These are phyloP conservation scores for Talaromyces ruber DNA, from an alignment of 495 filamentous ascomycete genomes.

Conservation along the genomic window DNA sequence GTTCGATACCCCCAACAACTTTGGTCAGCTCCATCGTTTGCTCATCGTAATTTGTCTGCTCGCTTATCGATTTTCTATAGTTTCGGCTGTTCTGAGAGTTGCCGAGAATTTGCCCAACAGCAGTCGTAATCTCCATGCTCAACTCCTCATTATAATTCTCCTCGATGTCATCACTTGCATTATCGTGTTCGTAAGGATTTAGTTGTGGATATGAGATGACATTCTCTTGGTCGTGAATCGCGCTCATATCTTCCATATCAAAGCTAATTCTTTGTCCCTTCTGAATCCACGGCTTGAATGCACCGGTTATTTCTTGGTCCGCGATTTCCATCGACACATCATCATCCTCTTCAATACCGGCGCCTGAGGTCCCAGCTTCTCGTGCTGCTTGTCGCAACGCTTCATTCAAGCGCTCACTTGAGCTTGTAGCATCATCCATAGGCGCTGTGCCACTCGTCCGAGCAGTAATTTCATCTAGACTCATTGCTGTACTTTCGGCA, in stretches of 20 bases:
- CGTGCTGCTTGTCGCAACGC: conserved; percentile 67
- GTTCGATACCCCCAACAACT: conserved; percentile 58
- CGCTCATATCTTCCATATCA: conserved; percentile 39
- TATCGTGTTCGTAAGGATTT: conserved; percentile 5
- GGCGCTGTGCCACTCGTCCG: conserved; percentile 50
- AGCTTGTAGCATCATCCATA: conserved; percentile 45
- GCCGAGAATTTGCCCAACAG: conserved; percentile 73
- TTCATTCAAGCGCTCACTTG: conserved; percentile 62
- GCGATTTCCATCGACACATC: conserved; percentile 67
- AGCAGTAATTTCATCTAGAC: conserved; percentile 62
- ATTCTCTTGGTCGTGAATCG: conserved; percentile 54
- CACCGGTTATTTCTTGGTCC: conserved; percentile 70
- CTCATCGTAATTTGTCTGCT: conserved; percentile 42
- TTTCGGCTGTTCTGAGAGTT: conserved; percentile 24
- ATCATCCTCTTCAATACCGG: conserved; percentile 51
- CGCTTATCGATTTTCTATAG: conserved; percentile 29
- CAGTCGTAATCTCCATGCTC: conserved; percentile 80
- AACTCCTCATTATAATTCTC: conserved; percentile 47
- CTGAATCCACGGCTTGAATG: conserved; percentile 61
- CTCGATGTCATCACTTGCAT: conserved; percentile 19
- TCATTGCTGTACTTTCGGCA: conserved; percentile 68
- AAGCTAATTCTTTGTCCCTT: conserved; percentile 38
- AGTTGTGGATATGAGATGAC: conserved; percentile 37
- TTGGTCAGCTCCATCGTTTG: conserved; percentile 74
- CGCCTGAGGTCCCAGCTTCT: conserved; percentile 56